Percentiles rank a stretch among this genome's conserved stretches.
Conservation (phyloP, 257 asterid genomes). For the Thymus mandschuricus region DNA sequence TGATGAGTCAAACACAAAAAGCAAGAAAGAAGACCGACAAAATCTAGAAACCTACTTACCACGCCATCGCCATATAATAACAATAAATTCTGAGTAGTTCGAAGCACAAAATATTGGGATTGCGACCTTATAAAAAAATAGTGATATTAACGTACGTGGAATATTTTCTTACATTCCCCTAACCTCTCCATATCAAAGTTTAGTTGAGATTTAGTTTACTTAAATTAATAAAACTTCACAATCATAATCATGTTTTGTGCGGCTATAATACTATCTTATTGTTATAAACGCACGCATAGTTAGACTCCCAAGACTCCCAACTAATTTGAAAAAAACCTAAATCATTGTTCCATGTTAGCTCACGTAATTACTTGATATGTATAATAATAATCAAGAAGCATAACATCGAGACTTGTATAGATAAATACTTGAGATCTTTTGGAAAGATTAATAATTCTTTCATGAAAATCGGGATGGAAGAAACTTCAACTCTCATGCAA, state of each 20-base stretch:
- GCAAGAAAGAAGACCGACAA: background rate
- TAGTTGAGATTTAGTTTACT: slow-evolving; percentile 1
- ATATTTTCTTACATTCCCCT: background rate
- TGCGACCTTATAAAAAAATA: background rate
- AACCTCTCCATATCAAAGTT: background rate
- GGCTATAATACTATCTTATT: background rate
- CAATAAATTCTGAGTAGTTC: background rate
- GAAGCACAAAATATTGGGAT: background rate
- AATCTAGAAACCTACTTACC: slow-evolving; percentile 22
- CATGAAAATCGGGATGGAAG: too few relatives aligned
- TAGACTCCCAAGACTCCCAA: background rate
- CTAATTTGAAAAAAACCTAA: slow-evolving; percentile 1
- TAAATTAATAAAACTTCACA: background rate
- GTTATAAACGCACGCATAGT: slow-evolving; percentile 5
- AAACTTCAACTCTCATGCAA: too few relatives aligned
- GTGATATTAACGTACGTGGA: background rate
- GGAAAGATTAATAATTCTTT: too few relatives aligned
- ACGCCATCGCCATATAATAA: slow-evolving; percentile 1
- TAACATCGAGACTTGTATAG: background rate
- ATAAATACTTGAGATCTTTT: background rate
- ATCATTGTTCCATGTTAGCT: slow-evolving; percentile 12
- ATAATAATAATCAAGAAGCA: background rate
- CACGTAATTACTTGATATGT: background rate
- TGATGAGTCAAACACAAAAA: background rate
- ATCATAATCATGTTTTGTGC: background rate